Percentiles rank a stretch among this genome's conserved stretches.
These are phyloP conservation scores for Myxozyma nipponensis DNA, from an alignment of 805 yeast species.

Conservation along the genomic window DNA sequence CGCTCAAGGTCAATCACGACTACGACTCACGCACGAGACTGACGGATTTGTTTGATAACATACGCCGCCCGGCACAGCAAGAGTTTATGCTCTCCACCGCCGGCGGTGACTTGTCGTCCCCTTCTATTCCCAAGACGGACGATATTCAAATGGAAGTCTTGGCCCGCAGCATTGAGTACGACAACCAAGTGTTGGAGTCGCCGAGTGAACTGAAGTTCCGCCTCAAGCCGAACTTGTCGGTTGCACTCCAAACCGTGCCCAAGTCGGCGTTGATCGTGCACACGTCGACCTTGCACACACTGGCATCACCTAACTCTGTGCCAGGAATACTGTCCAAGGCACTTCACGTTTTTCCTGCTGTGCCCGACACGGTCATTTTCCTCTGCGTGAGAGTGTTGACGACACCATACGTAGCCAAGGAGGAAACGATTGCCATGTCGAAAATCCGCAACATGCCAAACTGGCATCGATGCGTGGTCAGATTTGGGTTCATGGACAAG, in stretches of 20 bases:
- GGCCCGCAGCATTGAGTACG: background rate
- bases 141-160: background rate
- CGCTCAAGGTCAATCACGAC: slow-evolving; percentile 42
- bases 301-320: slow-evolving; percentile 45
- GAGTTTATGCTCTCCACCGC: background rate
- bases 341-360: slow-evolving; percentile 42
- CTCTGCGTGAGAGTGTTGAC: slow-evolving; percentile 44
- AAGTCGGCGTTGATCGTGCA: slow-evolving; percentile 45
- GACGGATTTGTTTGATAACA: slow-evolving; percentile 38
- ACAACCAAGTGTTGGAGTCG: background rate
- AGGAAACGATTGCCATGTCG: slow-evolving; percentile 43
- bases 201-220: background rate
- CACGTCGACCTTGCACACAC: slow-evolving; percentile 37
- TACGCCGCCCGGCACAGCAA: background rate
- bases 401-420: slow-evolving; percentile 42
- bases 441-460: slow-evolving; percentile 43
- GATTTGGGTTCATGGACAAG: slow-evolving; percentile 51
- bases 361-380: slow-evolving; percentile 47
- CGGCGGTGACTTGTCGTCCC: background rate
- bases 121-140: background rate
- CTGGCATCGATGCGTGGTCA: slow-evolving; percentile 47
- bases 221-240: background rate
- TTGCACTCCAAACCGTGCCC: slow-evolving; percentile 8
- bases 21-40: slow-evolving; percentile 37
- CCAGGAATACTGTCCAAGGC: slow-evolving; percentile 43